Evolutionary conservation across 2,329 filamentous ascomycete genomes (phyloP).

Genomic region (Monilinia fructicola): DNA sequence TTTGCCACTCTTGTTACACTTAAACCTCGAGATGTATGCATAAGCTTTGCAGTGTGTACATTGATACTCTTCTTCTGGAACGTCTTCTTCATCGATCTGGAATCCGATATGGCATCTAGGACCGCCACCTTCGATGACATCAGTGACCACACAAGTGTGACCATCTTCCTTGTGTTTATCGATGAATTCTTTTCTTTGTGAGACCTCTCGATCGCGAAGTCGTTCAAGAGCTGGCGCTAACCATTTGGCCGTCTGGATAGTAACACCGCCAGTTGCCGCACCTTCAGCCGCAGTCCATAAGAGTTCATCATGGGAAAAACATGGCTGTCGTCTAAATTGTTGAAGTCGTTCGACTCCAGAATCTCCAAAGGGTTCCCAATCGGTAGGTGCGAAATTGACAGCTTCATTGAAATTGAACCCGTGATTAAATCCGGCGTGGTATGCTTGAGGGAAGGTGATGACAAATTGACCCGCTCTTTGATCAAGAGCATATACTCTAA

Average conservation of each 20-base stretch:
- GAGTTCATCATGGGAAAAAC: constrained; percentile 95
- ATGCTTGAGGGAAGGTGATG: constrained; percentile 94
- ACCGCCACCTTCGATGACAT: constrained; percentile 35
- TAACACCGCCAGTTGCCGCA: constrained; percentile 61
- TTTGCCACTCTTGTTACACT: constrained; percentile 78
- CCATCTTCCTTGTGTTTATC: constrained; percentile 58
- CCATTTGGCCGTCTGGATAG: constrained; percentile 93
- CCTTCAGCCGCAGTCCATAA: constrained; percentile 85
- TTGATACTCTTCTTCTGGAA: constrained; percentile 89
- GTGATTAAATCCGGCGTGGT: constrained; percentile 97
- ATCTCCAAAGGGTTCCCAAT: constrained; percentile 93
- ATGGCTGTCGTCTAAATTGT: constrained; percentile 85
- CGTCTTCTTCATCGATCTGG: constrained; percentile 67
- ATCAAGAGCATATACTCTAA: constrained; percentile 91
- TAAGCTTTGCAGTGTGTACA: constrained; percentile 91
- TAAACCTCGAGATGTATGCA: constrained; percentile 86
- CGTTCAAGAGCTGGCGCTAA: constrained; percentile 81
- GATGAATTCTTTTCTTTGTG: constrained; percentile 67
- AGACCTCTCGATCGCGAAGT: constrained; percentile 71
- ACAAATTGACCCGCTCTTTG: constrained; percentile 95
- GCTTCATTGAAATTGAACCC: constrained; percentile 99
- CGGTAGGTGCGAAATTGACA: constrained; percentile 91
- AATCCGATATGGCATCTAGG: constrained; percentile 59
- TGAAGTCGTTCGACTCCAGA: constrained; percentile 83
- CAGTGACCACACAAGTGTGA: constrained; percentile 39